phyloP scores from a whole-genome alignment of 495 filamentous ascomycete genomes.

The Aspergillus funiculosus region DNA sequence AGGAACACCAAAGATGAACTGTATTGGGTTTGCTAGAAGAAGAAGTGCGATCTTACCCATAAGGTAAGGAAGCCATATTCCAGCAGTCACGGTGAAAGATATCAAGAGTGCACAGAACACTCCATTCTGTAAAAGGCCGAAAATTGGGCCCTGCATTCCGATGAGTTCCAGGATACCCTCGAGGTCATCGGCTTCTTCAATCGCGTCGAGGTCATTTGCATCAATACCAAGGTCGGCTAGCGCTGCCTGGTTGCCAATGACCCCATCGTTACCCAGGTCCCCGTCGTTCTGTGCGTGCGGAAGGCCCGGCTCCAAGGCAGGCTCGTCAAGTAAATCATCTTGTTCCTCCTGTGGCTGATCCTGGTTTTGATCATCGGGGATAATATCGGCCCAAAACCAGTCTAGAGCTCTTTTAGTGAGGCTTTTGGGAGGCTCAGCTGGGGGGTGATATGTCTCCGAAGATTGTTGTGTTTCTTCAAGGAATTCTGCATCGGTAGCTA shows the following conservation, averaged over 20 bases:
- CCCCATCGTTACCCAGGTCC: conserved; percentile 11
- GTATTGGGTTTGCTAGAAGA: conserved; percentile 69
- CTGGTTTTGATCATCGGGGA: conserved; percentile 25
- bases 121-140: conserved; percentile 85
- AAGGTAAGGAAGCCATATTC: conserved; percentile 87
- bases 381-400: conserved; percentile 62
- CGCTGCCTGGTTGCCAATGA: conserved; percentile 22
- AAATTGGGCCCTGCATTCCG: conserved; percentile 89
- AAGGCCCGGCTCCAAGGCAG: conserved; percentile 59
- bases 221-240: conserved; percentile 48
- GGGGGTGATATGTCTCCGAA: conserved; percentile 6
- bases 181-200: conserved; percentile 92
- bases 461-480: neutral
- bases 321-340: conserved; percentile 52
- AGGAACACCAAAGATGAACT: conserved; percentile 61
- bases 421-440: conserved; percentile 11
- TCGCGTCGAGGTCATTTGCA: conserved; percentile 51
- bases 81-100: conserved; percentile 72
- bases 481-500: neutral
- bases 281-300: conserved; percentile 45
- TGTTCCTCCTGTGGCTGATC: conserved; percentile 43
- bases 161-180: conserved; percentile 95
- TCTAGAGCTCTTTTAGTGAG: conserved; percentile 31
- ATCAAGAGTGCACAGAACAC: conserved; percentile 90
- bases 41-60: conserved; percentile 79